Evolutionary conservation across 495 filamentous ascomycete species (phyloP).

Genomic region (Penicillium cataractarum): DNA sequence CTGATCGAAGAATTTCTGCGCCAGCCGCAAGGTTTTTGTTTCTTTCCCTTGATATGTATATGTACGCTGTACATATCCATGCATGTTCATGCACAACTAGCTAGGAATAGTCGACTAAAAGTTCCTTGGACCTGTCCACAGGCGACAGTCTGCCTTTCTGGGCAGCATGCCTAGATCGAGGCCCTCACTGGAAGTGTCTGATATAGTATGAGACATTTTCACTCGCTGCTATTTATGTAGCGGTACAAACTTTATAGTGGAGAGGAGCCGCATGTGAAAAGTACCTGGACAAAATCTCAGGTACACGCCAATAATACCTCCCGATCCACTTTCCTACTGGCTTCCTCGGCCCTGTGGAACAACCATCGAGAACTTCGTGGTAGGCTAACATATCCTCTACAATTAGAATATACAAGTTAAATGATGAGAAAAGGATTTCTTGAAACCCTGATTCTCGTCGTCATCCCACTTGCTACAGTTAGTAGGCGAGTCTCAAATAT

Average conservation of each 20-base stretch:
- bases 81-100: not conserved
- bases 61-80: not conserved
- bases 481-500: not conserved
- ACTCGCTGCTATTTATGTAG: slow-evolving; percentile 15
- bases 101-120: not conserved
- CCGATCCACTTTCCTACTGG: slow-evolving; percentile 21
- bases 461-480: not conserved
- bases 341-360: slow-evolving; percentile 3
- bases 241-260: slow-evolving; percentile 29
- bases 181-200: not conserved
- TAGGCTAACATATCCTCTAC: too few relatives aligned
- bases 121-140: not conserved
- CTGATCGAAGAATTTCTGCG: not conserved
- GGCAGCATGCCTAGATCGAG: not conserved
- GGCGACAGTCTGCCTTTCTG: slow-evolving; percentile 8
- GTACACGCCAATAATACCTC: slow-evolving; percentile 18
- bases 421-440: too few relatives aligned
- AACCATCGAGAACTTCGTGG: not conserved
- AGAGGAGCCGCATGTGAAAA: slow-evolving; percentile 26
- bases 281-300: slow-evolving; percentile 26
- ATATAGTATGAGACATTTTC: slow-evolving; percentile 32
- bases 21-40: not conserved
- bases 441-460: too few relatives aligned
- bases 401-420: too few relatives aligned
- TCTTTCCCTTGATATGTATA: not conserved